A percentile compares a stretch with the other conserved stretches of the same genome.
phyloP scores from a whole-genome alignment of 768 basidiomycete species.

The Rhizopogon salebrosus region DNA sequence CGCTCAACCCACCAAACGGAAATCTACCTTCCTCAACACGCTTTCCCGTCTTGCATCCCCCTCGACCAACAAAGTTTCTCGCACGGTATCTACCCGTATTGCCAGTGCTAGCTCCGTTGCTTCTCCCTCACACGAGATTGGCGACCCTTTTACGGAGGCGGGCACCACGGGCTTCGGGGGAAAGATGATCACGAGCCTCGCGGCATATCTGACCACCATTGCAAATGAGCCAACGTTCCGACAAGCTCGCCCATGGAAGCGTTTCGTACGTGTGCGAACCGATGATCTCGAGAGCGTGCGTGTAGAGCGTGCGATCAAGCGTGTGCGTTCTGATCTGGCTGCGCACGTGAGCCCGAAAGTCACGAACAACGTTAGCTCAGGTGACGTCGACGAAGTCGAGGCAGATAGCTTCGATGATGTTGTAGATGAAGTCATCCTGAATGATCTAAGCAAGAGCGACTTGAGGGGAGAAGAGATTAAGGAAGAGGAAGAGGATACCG shows the following conservation, averaged over 20 bases:
- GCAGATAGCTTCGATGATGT: constrained; percentile 19
- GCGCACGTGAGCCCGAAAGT: constrained; percentile 50
- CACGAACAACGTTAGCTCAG: constrained; percentile 22
- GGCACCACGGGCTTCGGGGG: constrained; percentile 26
- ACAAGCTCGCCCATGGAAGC: constrained; percentile 69
- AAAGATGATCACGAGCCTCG: constrained; percentile 60
- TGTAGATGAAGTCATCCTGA: constrained; percentile 24
- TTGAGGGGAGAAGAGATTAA: constrained; percentile 19
- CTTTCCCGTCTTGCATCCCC: constrained; percentile 81
- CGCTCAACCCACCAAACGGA: constrained; percentile 56
- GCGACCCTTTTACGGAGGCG: constrained; percentile 50
- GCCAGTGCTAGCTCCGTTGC: constrained; percentile 29
- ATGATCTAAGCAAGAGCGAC: constrained; percentile 12
- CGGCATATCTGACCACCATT: constrained; percentile 74
- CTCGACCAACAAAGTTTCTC: constrained; percentile 45
- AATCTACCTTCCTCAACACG: constrained; percentile 81
- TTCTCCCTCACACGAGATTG: constrained; percentile 51
- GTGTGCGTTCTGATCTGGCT: constrained; percentile 79
- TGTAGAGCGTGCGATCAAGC: constrained; percentile 83
- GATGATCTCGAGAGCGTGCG: constrained; percentile 87
- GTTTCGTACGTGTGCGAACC: constrained; percentile 79
- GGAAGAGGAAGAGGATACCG: constrained; percentile 21
- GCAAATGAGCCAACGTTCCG: constrained; percentile 65
- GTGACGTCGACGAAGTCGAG: constrained; percentile 28
- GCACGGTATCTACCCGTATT: constrained; percentile 32